These are phyloP conservation scores for Leptographium wingfieldii DNA, from an alignment of 2,329 filamentous ascomycete species.

Conservation along the genomic window DNA sequence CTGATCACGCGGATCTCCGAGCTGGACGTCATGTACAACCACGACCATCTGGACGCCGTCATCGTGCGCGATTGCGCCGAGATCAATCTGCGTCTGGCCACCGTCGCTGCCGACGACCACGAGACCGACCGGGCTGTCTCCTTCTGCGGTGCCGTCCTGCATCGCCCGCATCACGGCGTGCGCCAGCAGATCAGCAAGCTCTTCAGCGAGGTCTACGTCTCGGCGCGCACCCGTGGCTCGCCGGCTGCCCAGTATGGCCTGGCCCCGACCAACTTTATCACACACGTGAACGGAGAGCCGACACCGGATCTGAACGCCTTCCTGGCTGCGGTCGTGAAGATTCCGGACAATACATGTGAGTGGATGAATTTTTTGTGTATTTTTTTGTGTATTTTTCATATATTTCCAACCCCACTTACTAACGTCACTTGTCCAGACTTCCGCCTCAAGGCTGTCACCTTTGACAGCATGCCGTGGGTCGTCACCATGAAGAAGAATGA, in stretches of 20 bases:
- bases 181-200: constrained; percentile 94
- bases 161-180: constrained; percentile 90
- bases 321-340: constrained; percentile 67
- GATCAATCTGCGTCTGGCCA: constrained; percentile 64
- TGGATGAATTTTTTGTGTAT: constrained; percentile 6
- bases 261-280: constrained; percentile 94
- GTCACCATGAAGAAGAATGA: constrained; percentile 99
- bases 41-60: constrained; percentile 68
- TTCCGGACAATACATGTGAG: constrained; percentile 86
- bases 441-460: constrained; percentile 91
- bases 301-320: constrained; percentile 77
- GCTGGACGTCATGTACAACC: constrained; percentile 91
- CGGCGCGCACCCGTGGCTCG: constrained; percentile 69
- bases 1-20: constrained; percentile 89
- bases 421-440: constrained; percentile 47
- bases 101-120: constrained; percentile 76
- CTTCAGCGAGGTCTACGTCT: constrained; percentile 93
- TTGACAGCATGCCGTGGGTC: constrained; percentile 98
- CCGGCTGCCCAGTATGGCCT: constrained; percentile 84
- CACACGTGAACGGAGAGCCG: constrained; percentile 79
- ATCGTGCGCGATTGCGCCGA: constrained; percentile 79
- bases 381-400: not conserved
- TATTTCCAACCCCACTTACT: too few relatives aligned
- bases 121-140: constrained; percentile 87
- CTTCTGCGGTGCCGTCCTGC: constrained; percentile 89